Conservation (phyloP, 2,329 filamentous ascomycete genomes). For the Leptographium procerum region DNA sequence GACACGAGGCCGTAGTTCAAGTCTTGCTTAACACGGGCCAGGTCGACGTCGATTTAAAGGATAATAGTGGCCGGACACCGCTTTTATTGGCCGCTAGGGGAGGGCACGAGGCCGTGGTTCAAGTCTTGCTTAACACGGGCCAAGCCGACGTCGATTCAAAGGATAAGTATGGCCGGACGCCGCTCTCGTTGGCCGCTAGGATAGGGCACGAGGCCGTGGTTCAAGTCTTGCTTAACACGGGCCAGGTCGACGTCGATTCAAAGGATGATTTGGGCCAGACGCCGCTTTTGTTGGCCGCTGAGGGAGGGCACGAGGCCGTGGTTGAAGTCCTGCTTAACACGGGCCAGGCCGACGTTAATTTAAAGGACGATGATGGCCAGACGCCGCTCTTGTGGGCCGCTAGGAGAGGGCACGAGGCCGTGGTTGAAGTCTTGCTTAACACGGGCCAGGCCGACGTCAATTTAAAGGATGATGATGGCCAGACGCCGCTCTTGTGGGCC, state of each 20-base stretch:
- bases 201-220: background rate
- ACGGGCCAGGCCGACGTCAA: background rate
- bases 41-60: no score
- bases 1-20: background rate
- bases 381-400: no score
- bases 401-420: no score
- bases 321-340: background rate
- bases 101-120: background rate
- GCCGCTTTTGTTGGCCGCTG: background rate
- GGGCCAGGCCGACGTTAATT: background rate
- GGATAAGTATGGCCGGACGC: background rate
- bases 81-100: no score
- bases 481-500: background rate
- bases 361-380: no score
- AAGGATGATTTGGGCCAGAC: background rate
- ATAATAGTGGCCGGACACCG: no score
- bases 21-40: background rate
- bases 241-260: background rate
- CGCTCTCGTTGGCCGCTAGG: background rate
- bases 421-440: no score
- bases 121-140: background rate
- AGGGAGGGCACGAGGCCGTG: background rate
- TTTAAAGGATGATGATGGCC: background rate
- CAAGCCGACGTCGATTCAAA: background rate
- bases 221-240: background rate